Evolutionary conservation across 345 rosid species (phyloP), one percentile per base, ranked within the genome.

Genomic region (Camelina laxa): DNA sequence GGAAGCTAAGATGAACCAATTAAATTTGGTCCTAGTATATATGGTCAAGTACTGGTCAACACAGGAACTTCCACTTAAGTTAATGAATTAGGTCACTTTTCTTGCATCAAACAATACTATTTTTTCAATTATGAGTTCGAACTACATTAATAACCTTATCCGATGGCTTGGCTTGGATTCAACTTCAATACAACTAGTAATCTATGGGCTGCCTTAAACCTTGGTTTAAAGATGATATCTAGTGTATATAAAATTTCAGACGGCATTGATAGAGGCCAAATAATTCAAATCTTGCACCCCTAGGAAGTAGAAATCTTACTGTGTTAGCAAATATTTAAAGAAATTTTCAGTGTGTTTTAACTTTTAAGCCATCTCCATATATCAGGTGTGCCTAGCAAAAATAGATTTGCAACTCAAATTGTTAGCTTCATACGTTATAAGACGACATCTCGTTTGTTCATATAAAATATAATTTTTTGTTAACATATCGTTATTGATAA

Each of bases 171-270:
- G 9, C 2, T 44, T 14, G n/a, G 24, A 21, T 10, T 19, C 2
- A 51, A 11, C 56, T 50, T 51, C 4, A 3, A 2, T 13, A 24
- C 17, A 24, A 7, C 39, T 54, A n/a, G 39, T 54, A 3, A 6
- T 10, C 24, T 54, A n/a, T 16, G 2, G 24, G 27, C 17, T 24
- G 19, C 16, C 35, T 21, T 20, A 66, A 51, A 35, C 51, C 36
- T 54, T 69, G 36, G n/a, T 69, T 27, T 50, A 17, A 69, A 69
- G 42, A 42, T 24, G 13, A 68, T 55, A 39, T 22, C 39, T 17
- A 53, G 2, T 16, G 22, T 22, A 1, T 22, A 24, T 54, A 1
- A 39, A 19, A 4, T 22, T 41, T 54, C 0, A 54, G 8, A 11
- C 7, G 59, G n/a, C 49, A 21, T 9, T 14, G 49, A 38, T 65